A percentile compares a stretch with the other conserved stretches of the same genome.
Conservation (phyloP, 106 monocot species). For the Dendrobium nobile region DNA sequence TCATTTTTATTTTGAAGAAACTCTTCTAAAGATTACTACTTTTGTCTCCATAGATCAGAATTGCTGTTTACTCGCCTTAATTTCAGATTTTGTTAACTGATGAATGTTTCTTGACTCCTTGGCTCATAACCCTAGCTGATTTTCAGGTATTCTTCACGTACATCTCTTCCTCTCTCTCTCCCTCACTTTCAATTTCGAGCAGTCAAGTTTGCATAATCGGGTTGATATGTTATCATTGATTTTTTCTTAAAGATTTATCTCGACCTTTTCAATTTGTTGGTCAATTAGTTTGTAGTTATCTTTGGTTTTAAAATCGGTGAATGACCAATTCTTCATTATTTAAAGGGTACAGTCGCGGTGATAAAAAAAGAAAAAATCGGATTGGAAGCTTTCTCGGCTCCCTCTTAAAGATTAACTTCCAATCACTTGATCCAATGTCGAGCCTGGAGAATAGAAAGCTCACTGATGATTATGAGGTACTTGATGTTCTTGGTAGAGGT, state of each 20-base stretch:
- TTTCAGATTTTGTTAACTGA: background rate
- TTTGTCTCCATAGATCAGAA: constrained; percentile 1
- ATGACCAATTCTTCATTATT: background rate
- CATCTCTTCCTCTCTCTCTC: background rate
- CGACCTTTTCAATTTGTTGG: background rate
- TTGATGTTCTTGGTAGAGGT: constrained; percentile 47
- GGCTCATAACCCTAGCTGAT: background rate
- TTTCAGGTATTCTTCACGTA: constrained; percentile 1
- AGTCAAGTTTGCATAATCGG: background rate
- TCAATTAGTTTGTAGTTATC: background rate
- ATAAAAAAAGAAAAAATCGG: background rate
- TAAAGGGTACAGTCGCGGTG: background rate
- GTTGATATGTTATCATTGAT: background rate
- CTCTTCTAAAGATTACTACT: background rate
- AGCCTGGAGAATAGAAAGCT: constrained; percentile 35
- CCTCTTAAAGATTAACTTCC: background rate
- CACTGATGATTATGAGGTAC: constrained; percentile 52
- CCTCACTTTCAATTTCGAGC: background rate
- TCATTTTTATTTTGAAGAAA: background rate
- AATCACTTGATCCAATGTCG: constrained; percentile 11
- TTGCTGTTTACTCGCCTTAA: background rate
- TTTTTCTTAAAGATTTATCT: background rate
- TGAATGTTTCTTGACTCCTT: background rate
- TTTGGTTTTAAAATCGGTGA: background rate
- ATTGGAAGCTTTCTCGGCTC: background rate